Percentiles rank a stretch among this genome's conserved stretches.
These are phyloP conservation scores for Ophiostoma himal-ulmi DNA, from an alignment of 2,329 filamentous ascomycete genomes.

Conservation along the genomic window DNA sequence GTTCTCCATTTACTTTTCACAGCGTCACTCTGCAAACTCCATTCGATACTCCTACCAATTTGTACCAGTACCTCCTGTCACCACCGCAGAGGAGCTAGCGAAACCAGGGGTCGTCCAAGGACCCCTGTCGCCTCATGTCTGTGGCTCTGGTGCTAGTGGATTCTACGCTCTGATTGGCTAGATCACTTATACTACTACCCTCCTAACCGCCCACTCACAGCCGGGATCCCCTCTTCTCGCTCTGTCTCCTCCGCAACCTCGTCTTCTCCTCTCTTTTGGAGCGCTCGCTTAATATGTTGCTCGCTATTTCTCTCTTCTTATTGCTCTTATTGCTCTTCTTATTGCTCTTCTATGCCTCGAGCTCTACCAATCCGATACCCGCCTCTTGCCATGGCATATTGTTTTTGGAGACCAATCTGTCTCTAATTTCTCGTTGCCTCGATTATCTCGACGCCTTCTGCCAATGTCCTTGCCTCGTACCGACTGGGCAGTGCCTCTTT, in stretches of 20 bases:
- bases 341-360: not conserved
- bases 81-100: not conserved
- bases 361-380: not conserved
- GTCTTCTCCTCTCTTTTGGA: not conserved
- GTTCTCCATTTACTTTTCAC: not conserved
- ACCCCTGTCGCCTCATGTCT: conserved; percentile 12
- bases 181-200: conserved; percentile 1
- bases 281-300: not conserved
- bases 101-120: conserved; percentile 6
- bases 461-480: not conserved
- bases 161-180: conserved; percentile 6
- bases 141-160: not conserved
- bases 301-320: not conserved
- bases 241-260: conserved; percentile 15
- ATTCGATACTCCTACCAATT: not conserved
- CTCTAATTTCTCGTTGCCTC: not conserved
- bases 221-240: conserved; percentile 12
- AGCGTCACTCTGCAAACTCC: not conserved
- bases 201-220: conserved; percentile 6
- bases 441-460: not conserved
- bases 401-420: not conserved
- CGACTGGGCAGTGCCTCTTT: not conserved
- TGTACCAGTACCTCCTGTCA: not conserved
- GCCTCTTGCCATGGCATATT: not conserved
- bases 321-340: not conserved